These are phyloP conservation scores for Arabis hirsuta DNA, from an alignment of 345 rosid species.

Conservation along the genomic window DNA sequence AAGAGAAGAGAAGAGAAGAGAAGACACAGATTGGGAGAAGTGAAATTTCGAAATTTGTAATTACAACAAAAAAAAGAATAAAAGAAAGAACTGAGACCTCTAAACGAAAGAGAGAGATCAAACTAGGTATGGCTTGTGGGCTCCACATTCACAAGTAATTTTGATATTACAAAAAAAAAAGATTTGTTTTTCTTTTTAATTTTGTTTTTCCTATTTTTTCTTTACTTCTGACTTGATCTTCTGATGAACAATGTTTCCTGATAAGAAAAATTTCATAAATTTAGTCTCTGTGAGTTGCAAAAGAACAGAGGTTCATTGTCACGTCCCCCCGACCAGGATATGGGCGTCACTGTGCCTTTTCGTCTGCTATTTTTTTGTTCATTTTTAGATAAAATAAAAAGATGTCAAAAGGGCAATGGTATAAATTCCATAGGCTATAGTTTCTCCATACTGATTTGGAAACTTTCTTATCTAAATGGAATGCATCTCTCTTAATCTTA, in stretches of 20 bases:
- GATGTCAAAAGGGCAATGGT: no score
- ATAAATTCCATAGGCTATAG: no score
- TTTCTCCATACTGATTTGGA: no score
- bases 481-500: no score
- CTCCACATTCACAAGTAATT: conserved; percentile 46
- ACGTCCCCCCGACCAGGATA: conserved; percentile 40
- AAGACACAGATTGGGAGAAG: conserved; percentile 42
- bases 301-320: conserved; percentile 33
- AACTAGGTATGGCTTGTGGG: conserved; percentile 60
- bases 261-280: conserved; percentile 28
- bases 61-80: no score
- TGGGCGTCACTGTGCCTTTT: conserved; percentile 45
- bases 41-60: conserved; percentile 24
- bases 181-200: no score
- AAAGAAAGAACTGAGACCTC: conserved; percentile 14
- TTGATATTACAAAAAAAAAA: conserved; percentile 5
- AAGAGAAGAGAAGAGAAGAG: conserved; percentile 11
- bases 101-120: conserved; percentile 55
- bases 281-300: background rate
- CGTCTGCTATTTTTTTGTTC: conserved; percentile 23
- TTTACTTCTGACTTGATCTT: conserved; percentile 27
- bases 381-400: background rate
- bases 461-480: no score
- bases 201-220: conserved; percentile 7
- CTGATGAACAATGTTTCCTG: conserved; percentile 42